These are phyloP conservation scores for Colletotrichum sp. DNA, from an alignment of 2,329 filamentous ascomycete species.

Conservation along the genomic window DNA sequence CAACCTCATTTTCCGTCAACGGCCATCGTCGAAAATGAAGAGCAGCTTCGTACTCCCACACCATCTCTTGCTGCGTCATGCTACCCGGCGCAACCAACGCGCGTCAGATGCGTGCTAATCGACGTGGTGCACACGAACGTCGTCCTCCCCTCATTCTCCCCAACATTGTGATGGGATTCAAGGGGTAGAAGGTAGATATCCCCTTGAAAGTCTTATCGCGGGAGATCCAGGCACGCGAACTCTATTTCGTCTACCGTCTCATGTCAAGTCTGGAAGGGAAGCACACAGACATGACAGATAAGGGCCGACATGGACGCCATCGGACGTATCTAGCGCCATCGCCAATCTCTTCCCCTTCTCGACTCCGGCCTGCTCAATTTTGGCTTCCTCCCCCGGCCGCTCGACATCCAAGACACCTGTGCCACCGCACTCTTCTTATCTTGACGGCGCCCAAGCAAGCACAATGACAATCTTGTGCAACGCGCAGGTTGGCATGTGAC, in stretches of 20 bases:
- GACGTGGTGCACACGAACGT: not conserved
- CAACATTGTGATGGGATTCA: not conserved
- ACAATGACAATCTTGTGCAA: not conserved
- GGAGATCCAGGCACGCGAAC: not conserved
- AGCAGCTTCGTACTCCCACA: not conserved
- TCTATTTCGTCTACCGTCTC: conserved; percentile 12
- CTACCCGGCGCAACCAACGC: not conserved
- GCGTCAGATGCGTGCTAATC: not conserved
- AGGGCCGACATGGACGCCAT: not conserved
- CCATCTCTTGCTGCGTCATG: not conserved
- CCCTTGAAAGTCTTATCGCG: not conserved
- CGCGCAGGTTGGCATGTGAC: not conserved
- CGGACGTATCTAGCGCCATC: not conserved
- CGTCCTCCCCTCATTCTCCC: not conserved
- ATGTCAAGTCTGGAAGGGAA: not conserved
- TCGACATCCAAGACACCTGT: not conserved
- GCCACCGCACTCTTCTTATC: not conserved
- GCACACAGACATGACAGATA: not conserved
- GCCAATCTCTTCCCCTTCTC: not conserved
- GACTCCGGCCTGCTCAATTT: not conserved
- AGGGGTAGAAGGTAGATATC: not conserved
- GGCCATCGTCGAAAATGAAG: not conserved
- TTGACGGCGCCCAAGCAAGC: not conserved
- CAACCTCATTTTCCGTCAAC: not conserved
- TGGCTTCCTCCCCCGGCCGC: not conserved